Conservation (phyloP, 2,329 filamentous ascomycete genomes). For the Colletotrichum lupini region DNA sequence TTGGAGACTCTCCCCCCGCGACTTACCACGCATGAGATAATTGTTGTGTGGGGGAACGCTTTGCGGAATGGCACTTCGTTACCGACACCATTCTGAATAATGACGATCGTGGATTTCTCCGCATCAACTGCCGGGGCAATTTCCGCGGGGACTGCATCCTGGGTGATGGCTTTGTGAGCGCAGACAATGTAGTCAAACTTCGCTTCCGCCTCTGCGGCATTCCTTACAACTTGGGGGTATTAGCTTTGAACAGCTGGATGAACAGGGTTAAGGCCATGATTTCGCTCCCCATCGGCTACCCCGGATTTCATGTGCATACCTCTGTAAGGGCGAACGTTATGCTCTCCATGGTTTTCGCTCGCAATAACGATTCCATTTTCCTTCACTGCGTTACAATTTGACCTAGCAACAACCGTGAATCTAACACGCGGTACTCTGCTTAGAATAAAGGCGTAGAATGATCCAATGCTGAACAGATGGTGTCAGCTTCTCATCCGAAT, state of each 20-base stretch:
- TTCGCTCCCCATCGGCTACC: too few relatives aligned
- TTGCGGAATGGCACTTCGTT: slow-evolving; percentile 66
- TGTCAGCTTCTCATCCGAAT: not conserved
- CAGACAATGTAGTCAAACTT: slow-evolving; percentile 68
- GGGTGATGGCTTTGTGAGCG: slow-evolving; percentile 64
- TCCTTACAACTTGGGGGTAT: slow-evolving; percentile 53
- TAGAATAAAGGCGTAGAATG: slow-evolving; percentile 67
- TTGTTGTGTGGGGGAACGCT: slow-evolving; percentile 60
- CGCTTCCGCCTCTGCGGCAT: slow-evolving; percentile 55
- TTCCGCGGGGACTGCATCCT: slow-evolving; percentile 47
- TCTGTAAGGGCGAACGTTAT: slow-evolving; percentile 58
- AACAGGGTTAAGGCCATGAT: not conserved
- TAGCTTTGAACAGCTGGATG: not conserved
- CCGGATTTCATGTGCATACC: slow-evolving; percentile 41
- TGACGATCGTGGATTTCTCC: slow-evolving; percentile 61
- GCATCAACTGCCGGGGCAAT: slow-evolving; percentile 49
- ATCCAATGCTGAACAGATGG: slow-evolving; percentile 57
- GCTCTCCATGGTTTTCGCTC: slow-evolving; percentile 66
- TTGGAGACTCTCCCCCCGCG: not conserved
- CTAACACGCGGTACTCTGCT: slow-evolving; percentile 54
- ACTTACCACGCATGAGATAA: slow-evolving; percentile 66
- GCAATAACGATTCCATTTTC: slow-evolving; percentile 62
- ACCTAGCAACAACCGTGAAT: slow-evolving; percentile 70
- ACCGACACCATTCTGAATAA: slow-evolving; percentile 71
- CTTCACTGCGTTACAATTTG: slow-evolving; percentile 67